Base-by-base conservation (phyloP, 345 rosid species). In the Gossypium bickii region DNA sequence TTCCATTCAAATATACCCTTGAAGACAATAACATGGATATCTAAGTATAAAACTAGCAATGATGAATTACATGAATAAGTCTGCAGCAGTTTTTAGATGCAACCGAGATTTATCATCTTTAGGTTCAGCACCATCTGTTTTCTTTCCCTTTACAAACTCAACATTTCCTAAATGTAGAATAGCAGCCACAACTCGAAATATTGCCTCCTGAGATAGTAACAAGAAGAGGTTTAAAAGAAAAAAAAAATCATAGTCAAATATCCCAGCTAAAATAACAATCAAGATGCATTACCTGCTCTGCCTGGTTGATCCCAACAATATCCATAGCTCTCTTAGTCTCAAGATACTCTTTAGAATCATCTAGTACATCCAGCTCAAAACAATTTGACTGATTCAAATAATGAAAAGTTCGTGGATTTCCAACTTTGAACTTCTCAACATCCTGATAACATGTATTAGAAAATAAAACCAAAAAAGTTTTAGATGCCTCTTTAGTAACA, bases 161-260 rank as follows among this genome's bases (percentile, higher is more conserved):
- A 91, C 81, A 79, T 95, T 95, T 57, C 99, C 99, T 80, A 95
- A 89, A 85, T 95, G 99, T 76, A 95, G 98, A 76, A 95, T 89
- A 70, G 97, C 98, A 77, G 99, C 99, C 65, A 95, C 97, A 79
- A 93, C 91, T 38, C 83, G 90, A 76, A 95, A 95, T 79, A 95
- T 87, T 27, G 88, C 93, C 79, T 95, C 98, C 99, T 95, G 78
- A 29, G 68, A 74, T 65, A 74, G 75, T 49, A 76, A 44, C 49
- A 73, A 38, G 45, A 78, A 71, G 78, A 80, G 77, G 43, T 15
- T 2, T 25, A 8, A 25, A 49, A 1, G 45, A 43, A 47, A 12
- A 67, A 25, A 18, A 48, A 57, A 56, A 58, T 18, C 2, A 18
- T 13, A 43, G 41, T 13, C 10, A 17, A 38, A 48, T 77, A 71